Evolutionary conservation across 805 yeast genomes (phyloP).

Genomic region (Kodamaea restingae): DNA sequence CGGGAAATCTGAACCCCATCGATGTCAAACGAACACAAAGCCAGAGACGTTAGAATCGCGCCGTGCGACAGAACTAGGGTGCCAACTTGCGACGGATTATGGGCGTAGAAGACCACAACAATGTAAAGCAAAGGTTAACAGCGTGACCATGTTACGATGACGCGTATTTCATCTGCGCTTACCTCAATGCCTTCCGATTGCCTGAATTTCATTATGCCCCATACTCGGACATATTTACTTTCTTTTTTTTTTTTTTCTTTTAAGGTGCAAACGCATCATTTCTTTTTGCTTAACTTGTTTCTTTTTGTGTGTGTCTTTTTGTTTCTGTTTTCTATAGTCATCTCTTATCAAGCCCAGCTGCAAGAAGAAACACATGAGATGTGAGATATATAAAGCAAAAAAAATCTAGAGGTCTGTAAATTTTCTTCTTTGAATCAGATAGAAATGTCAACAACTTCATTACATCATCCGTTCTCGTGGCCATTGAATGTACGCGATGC

Average conservation of each 20-base stretch:
- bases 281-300: constrained; percentile 4
- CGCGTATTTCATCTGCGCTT: no score
- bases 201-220: neutral
- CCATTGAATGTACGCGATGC: constrained; percentile 23
- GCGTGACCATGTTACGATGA: no score
- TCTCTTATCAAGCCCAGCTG: constrained; percentile 7
- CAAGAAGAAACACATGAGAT: neutral
- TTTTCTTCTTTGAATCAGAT: constrained; percentile 1
- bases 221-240: neutral
- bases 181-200: no score
- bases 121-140: no score
- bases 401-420: constrained; percentile 1
- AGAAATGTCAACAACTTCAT: constrained; percentile 7
- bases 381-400: constrained; percentile 2
- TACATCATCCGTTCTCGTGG: constrained; percentile 33
- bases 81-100: no score
- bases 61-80: no score
- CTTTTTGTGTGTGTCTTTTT: constrained; percentile 2
- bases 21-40: no score
- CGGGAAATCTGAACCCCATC: no score
- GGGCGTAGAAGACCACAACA: no score
- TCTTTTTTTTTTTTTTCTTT: constrained; percentile 3
- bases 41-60: no score
- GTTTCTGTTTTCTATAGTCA: constrained; percentile 7
- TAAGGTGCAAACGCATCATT: neutral